Evolutionary conservation across 306 rosid genomes (phyloP), one percentile per base, ranked within the genome.

Genomic region (Dryas alaskensis): DNA sequence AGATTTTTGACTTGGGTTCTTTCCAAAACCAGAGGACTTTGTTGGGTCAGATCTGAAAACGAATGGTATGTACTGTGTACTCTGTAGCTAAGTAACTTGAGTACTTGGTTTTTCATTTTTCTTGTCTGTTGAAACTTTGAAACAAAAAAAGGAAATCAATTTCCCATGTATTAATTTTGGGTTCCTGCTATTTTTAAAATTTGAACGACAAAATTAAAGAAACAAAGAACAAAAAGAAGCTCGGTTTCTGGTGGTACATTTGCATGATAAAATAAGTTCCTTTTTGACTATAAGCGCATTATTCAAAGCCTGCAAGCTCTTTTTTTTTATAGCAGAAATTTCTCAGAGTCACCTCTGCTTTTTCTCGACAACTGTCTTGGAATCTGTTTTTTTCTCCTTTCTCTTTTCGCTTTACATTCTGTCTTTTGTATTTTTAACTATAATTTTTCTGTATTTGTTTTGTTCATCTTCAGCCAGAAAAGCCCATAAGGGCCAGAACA

Each of bases 361-460:
- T 72, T 86, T 85, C 67, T 79, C 75, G 92, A 92, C 98, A 89
- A 75, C 65, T 48, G 43, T 84, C 87, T 92, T 71, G 92, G 90
- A 87, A 83, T 86, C 82, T 75, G 82, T 67, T 65, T 67, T 72
- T 66, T 31, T 76, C 73, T 69, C 71, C 14, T 65, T 67, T 62
- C 75, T 74, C 76, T 65, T 74, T 69, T 62, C 70, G 42, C 65
- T 65, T 70, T 83, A 42, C 65, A 59, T 72, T 60, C 73, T 64
- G 72, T 74, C 65, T 67, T 63, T 69, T 22, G 59, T 70, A 72
- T 55, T 69, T 73, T 77, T 75, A 51, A 70, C 76, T 71, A 57
- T 6, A 8, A 3, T 58, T 45, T 7, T 54, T 44, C 43, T 59
- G 9, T 52, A 69, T 53, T 73, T 80, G 60, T 16, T 60, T 55